phyloP scores from a whole-genome alignment of 176 grass and related monocot species.

The Oropetium thomaeum region DNA sequence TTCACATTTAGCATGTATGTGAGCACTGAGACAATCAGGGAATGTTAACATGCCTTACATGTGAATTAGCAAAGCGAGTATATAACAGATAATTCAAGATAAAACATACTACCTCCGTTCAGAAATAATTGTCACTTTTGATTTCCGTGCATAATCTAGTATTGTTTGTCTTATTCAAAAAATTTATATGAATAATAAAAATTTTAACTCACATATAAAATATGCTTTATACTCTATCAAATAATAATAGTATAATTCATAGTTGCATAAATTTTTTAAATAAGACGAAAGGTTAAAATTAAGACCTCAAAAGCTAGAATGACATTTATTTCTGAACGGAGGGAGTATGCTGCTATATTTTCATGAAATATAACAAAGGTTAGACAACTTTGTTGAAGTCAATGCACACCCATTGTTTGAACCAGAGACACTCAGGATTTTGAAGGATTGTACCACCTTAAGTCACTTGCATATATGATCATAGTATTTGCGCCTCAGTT shows the following conservation, averaged over 20 bases:
- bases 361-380: conserved; percentile 10
- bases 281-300: too few relatives aligned
- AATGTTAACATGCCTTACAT: background rate
- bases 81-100: background rate
- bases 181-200: too few relatives aligned
- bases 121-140: too few relatives aligned
- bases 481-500: background rate
- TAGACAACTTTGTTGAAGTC: background rate
- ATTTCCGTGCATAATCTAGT: too few relatives aligned
- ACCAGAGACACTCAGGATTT: background rate
- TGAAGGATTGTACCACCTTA: background rate
- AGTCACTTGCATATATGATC: background rate
- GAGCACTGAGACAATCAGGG: background rate
- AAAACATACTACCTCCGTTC: too few relatives aligned
- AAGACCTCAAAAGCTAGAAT: too few relatives aligned
- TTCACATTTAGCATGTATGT: background rate
- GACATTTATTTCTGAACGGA: too few relatives aligned
- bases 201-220: too few relatives aligned
- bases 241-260: too few relatives aligned
- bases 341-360: background rate
- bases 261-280: too few relatives aligned
- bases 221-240: too few relatives aligned
- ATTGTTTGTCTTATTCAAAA: too few relatives aligned
- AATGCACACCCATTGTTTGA: background rate
- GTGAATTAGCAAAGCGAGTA: background rate